Base-by-base conservation (phyloP, 1,284 basidiomycete genomes). In the Cryptococcus hybrid region DNA sequence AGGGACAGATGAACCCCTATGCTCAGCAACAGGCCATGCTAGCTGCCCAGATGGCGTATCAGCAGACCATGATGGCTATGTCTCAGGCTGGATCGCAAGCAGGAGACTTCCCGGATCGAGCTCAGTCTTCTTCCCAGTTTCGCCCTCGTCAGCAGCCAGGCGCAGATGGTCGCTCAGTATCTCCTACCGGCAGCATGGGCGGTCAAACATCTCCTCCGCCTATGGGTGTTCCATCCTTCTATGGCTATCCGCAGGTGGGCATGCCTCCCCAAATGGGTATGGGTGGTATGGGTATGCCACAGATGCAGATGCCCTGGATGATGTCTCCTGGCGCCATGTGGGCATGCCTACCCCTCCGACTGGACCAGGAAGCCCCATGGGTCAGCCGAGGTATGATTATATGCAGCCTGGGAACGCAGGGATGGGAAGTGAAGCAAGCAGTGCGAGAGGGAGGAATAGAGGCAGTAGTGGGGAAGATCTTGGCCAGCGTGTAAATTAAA, bases 1-100 rank as follows among this genome's bases (percentile, higher is more conserved):
- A 82, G 8, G 83, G 81, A 18, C 85, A 81, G 67, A 85, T 60
- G 49, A 74, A 74, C 55, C 73, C 75, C 5, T 75, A 74, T 50
- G 47, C 47, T 30, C 88, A 89, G 43, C 89, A 90, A 68, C 89
- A 91, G 60, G 78, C 78, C 62, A 88, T 93, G 87, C 88, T 89
- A 75, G 90, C 90, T 6, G 90, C 91, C 13, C 91, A 93, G 68
- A 88, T 91, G 75, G 91, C 92, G 0, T 94, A 93, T 63, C 79
- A 79, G 51, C 78, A 78, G 73, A 89, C 91, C 18, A 92, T 94
- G 88, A 86, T 90, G 82, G 84, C 88, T 44, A 90, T 90, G 78
- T 92, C 90, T 7, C 82, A 83, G 42, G 86, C 87, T 9, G 89
- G 88, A 15, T 89, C 87, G 2, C 85, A 89, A 62, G 82, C 82